Evolutionary conservation across 805 yeast genomes (phyloP), one percentile per base, ranked within the genome.

Genomic region (Lipomyces yamanashiensis): DNA sequence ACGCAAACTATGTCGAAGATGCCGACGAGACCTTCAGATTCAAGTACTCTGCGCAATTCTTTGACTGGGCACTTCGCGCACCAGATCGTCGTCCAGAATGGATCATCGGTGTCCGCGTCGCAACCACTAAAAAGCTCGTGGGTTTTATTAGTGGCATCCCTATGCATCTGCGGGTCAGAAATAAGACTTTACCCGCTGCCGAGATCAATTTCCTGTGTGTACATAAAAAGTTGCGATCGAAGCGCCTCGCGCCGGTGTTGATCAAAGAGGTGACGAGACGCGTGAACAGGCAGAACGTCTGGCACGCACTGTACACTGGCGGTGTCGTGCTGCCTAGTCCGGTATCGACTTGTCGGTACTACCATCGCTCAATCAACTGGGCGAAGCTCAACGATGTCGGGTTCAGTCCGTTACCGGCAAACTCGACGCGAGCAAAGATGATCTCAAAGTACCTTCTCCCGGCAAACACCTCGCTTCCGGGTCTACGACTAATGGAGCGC

Each of bases 231-330:
- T 82, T 95, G 70, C 83, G 99, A 74, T 82, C 91, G n/a, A 95
- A 95, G 76, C 86, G 99, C 71, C 81, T 95, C 74, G 92, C 99
- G 0, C 99, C 99, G 0, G 89, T 95, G 12, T 80, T 95, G 72
- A 95, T 95, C 76, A 89, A 89, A 72, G 99, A 95, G 76, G 88
- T 95, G 69, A 95, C 98, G 3, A 84, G 99, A 74, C 83, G 98
- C 70, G 95, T 95, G 67, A 93, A 95, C 77, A 82, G 84, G 67
- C 81, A 82, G 50, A 85, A 89, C 63, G 89, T 92, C 64, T 95
- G 98, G 97, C 98, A 92, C 76, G 99, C 98, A 0, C 82, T 95
- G 64, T 91, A 90, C 77, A 93, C 99, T 9, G 96, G 93, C 0
- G 99, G 98, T 10, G 85, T 87, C 2, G 87, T 91, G 1, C 80